Percentiles rank a stretch among this genome's conserved stretches.
Conservation (phyloP, 129 eudicot species). For the Oenanthe sinensis region DNA sequence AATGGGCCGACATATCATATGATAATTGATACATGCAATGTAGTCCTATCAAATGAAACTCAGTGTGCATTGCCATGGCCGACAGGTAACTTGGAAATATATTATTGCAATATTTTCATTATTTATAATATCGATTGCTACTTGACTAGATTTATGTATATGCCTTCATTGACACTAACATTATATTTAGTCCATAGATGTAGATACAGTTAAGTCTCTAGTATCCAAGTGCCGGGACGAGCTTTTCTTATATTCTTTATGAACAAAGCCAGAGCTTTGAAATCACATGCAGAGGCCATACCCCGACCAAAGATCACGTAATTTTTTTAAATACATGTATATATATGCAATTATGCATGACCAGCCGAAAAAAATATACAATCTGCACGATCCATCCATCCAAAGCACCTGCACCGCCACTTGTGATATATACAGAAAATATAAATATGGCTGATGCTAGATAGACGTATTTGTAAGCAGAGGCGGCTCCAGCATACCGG, state of each 20-base stretch:
- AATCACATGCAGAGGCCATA: neutral
- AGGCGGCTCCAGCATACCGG: too few relatives aligned
- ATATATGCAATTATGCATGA: too few relatives aligned
- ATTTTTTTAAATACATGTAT: too few relatives aligned
- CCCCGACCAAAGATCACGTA: neutral
- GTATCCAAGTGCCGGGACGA: neutral
- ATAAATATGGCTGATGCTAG: neutral
- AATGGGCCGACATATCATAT: neutral
- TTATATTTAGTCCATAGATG: neutral
- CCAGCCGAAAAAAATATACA: too few relatives aligned
- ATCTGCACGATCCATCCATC: neutral
- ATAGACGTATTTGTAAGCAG: too few relatives aligned
- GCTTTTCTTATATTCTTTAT: neutral
- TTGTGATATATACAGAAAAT: neutral
- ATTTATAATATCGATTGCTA: neutral
- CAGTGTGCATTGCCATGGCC: neutral
- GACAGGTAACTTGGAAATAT: neutral
- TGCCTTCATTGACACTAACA: neutral
- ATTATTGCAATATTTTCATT: neutral
- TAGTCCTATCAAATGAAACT: conserved; percentile 3
- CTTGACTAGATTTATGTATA: neutral
- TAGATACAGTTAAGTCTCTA: neutral
- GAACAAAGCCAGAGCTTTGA: neutral
- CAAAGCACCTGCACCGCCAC: neutral
- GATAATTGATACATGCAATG: conserved; percentile 3